Evolutionary conservation across 371 early-diverging fungal species (phyloP), one percentile per base, ranked within the genome.

Genomic region (Haplosporangium sp.): DNA sequence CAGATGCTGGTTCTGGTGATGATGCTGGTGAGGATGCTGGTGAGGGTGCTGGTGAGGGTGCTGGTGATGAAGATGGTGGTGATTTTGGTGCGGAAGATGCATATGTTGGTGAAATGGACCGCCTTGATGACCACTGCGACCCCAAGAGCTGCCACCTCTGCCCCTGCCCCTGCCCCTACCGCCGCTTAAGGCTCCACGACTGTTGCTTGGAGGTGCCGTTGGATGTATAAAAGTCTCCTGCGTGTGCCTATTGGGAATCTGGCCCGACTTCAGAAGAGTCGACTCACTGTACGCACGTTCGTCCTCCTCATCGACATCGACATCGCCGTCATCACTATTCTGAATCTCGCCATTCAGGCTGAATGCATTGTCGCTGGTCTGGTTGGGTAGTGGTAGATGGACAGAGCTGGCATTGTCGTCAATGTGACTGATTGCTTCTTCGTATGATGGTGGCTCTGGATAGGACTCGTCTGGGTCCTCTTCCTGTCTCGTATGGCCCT

Each of bases 341-440:
- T 64, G 59, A n/a, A 56, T 63, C 45, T 59, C 65, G 42, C 48
- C 57, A 40, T 61, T 68, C 9, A 55, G n/a, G 42, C 51, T 60
- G 21, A 55, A 47, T 13, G 47, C 23, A 5, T 36, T 62, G 64
- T 18, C 45, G 65, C 37, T 65, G 58, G 14, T 51, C 38, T 20
- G n/a, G 59, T 36, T 42, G 13, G 43, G 43, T 36, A 29, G 54
- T n/a, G 6, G 51, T 41, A 38, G 21, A 8, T 29, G 45, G 21
- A 38, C 18, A 7, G 60, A 11, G 38, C 12, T 23, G 52, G 52
- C 21, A 29, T 62, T 62, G 40, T 66, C 59, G 45, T 59, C 62
- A 7, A 66, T 40, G 20, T 74, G 74, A 53, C 61, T 43, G 43
- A 68, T 79, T 40, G 79, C 79, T 52, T 79, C 79, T 50, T 79